Evolutionary conservation across 2,329 filamentous ascomycete genomes (phyloP), one percentile per base, ranked within the genome.

Genomic region (Cladophialophora exuberans): DNA sequence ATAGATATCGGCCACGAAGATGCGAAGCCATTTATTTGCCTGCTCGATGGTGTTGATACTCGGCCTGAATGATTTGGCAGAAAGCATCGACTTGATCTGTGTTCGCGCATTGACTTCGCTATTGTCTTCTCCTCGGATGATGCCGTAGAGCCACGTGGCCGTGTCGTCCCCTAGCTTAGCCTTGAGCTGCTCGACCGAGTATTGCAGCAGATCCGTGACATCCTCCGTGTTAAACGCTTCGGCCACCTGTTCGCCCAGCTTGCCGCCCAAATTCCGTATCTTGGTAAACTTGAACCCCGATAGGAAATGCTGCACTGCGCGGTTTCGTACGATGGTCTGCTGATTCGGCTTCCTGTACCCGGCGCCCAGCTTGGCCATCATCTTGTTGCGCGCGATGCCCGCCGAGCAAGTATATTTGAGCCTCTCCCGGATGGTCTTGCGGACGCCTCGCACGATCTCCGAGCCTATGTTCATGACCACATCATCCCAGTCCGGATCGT

Each of bases 41-140:
- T 96, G 89, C 18, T 94, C 90, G 15, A 83, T 75, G 2, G 80
- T 87, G 63, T 85, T 88, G 68, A 97, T 93, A 52, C 81, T 84
- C 0, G 94, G 94, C 22, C 89, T 82, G 67, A 99, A 99, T 0
- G 91, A 95, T 69, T 99, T 99, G 17, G 94, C 92, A 1, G 91
- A 97, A 11, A 97, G 79, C 92, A 99, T 97, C 13, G 89, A 94
- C 70, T 97, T 97, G 76, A 97, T 96, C 66, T 94, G 89, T 1
- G 91, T 96, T 47, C 93, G 81, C 23, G 90, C 83, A 66, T 90
- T 97, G 62, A 99, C 90, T 71, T 97, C 92, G 65, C 88, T 94
- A 45, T 79, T 77, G 70, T 99, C 94, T 57, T 92, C 84, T 1
- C 94, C 94, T 9, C 94, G 84, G 49, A 97, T 87, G 9, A 87